Percentiles rank a stretch among this genome's conserved stretches.
Evolutionary conservation across 176 grass and related monocot genomes (phyloP).

Genomic region (Juncus effusus): DNA sequence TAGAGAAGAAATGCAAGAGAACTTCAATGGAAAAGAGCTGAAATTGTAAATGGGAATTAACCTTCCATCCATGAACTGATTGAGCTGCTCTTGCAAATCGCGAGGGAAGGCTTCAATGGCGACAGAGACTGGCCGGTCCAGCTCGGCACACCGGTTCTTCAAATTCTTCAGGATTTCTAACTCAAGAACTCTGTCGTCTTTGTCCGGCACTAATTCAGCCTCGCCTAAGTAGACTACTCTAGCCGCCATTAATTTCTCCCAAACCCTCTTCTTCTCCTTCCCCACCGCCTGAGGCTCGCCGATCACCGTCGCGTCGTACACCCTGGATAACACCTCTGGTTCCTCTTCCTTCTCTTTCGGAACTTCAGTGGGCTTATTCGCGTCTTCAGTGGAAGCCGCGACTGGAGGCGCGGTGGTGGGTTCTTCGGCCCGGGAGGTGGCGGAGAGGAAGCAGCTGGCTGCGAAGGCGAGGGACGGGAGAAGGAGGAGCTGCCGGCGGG

Average conservation of each 20-base stretch:
- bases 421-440: constrained; percentile 39
- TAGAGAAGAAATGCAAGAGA: not conserved
- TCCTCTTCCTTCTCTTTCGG: constrained; percentile 30
- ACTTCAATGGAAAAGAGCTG: constrained; percentile 2
- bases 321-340: constrained; percentile 53
- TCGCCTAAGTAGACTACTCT: constrained; percentile 89
- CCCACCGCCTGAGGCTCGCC: constrained; percentile 86
- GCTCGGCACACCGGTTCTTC: constrained; percentile 41
- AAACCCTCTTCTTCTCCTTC: constrained; percentile 75
- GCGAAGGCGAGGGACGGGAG: constrained; percentile 63
- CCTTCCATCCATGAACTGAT: constrained; percentile 81
- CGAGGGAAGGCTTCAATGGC: constrained; percentile 74
- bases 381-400: constrained; percentile 9
- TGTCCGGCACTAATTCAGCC: constrained; percentile 86
- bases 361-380: constrained; percentile 6
- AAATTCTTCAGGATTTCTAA: constrained; percentile 81
- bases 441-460: constrained; percentile 35
- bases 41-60: constrained; percentile 24
- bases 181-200: constrained; percentile 68
- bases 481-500: constrained; percentile 51
- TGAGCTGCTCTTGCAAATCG: constrained; percentile 73
- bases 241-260: constrained; percentile 96
- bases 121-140: constrained; percentile 47
- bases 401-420: constrained; percentile 8
- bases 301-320: constrained; percentile 93